phyloP scores from a whole-genome alignment of 2,329 filamentous ascomycete species.

The Zarea fungicola region DNA sequence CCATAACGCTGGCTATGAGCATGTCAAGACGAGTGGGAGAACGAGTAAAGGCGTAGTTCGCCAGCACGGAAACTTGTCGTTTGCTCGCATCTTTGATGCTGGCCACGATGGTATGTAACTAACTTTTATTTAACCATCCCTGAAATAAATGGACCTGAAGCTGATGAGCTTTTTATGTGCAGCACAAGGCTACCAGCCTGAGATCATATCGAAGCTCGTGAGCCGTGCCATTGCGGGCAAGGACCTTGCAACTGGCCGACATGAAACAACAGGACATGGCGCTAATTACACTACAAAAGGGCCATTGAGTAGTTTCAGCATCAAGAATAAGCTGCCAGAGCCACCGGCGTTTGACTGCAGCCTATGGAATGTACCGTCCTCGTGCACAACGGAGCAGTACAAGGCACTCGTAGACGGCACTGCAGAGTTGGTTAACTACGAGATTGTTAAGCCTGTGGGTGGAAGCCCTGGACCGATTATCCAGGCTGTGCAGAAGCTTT shows the following conservation, averaged over 20 bases:
- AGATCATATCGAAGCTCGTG: constrained; percentile 50
- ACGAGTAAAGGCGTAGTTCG: constrained; percentile 67
- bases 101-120: constrained; percentile 51
- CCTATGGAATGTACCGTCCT: constrained; percentile 41
- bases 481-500: constrained; percentile 1
- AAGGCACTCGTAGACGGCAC: constrained; percentile 16
- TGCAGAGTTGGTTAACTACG: constrained; percentile 17
- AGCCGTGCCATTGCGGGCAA: constrained; percentile 49
- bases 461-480: constrained; percentile 4
- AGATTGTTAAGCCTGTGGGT: constrained; percentile 12
- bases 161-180: not conserved
- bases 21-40: constrained; percentile 58
- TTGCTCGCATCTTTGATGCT: constrained; percentile 58
- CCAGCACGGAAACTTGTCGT: constrained; percentile 66
- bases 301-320: constrained; percentile 44
- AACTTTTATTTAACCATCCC: too few species aligned
- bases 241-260: constrained; percentile 48
- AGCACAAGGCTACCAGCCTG: constrained; percentile 45
- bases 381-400: constrained; percentile 31
- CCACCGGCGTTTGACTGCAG: constrained; percentile 51
- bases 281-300: constrained; percentile 28
- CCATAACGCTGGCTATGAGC: constrained; percentile 59
- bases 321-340: constrained; percentile 43
- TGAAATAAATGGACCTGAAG: not conserved
- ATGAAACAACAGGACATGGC: constrained; percentile 35